Percentiles rank a stretch among this genome's conserved stretches.
phyloP scores from a whole-genome alignment of 352 stramenopile genomes.

The Pythium phragmitis region DNA sequence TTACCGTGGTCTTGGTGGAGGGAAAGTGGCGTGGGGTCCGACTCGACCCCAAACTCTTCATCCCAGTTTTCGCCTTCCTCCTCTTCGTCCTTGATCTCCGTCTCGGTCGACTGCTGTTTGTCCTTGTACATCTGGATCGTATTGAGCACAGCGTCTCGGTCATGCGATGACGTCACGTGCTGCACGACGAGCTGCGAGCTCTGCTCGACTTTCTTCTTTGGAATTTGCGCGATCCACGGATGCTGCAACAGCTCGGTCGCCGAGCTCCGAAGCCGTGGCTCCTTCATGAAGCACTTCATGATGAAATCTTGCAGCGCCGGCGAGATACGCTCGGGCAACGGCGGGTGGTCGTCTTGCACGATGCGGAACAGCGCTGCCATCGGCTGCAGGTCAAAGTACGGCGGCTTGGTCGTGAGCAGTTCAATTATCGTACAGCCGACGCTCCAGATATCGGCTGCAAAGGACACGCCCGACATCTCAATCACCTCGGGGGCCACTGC shows the following conservation, averaged over 20 bases:
- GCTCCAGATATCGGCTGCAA: slow-evolving; percentile 94
- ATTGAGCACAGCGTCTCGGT: slow-evolving; percentile 79
- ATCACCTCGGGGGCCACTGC: slow-evolving; percentile 95
- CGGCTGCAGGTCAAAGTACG: slow-evolving; percentile 91
- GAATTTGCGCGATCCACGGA: slow-evolving; percentile 90
- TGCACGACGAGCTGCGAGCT: slow-evolving; percentile 79
- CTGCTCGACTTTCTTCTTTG: slow-evolving; percentile 86
- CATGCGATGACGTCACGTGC: slow-evolving; percentile 72
- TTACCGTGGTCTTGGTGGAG: slow-evolving; percentile 1
- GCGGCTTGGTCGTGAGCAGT: slow-evolving; percentile 90
- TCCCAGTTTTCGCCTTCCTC: slow-evolving; percentile 82
- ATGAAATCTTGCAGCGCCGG: slow-evolving; percentile 90
- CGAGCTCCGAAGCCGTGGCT: slow-evolving; percentile 76
- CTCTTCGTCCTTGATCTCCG: slow-evolving; percentile 10
- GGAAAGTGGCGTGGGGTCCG: slow-evolving; percentile 31
- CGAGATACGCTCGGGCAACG: slow-evolving; percentile 87
- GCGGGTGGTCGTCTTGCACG: slow-evolving; percentile 91
- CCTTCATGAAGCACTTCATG: slow-evolving; percentile 92
- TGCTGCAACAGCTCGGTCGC: slow-evolving; percentile 86
- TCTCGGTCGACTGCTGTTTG: slow-evolving; percentile 24
- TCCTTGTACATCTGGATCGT: slow-evolving; percentile 84
- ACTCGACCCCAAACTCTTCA: slow-evolving; percentile 65
- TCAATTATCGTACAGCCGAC: slow-evolving; percentile 96
- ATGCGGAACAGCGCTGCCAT: slow-evolving; percentile 92
- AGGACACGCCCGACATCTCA: slow-evolving; percentile 92